Evolutionary conservation across 306 rosid species (phyloP).

Genomic region (Dalbergia cochinchinensis): DNA sequence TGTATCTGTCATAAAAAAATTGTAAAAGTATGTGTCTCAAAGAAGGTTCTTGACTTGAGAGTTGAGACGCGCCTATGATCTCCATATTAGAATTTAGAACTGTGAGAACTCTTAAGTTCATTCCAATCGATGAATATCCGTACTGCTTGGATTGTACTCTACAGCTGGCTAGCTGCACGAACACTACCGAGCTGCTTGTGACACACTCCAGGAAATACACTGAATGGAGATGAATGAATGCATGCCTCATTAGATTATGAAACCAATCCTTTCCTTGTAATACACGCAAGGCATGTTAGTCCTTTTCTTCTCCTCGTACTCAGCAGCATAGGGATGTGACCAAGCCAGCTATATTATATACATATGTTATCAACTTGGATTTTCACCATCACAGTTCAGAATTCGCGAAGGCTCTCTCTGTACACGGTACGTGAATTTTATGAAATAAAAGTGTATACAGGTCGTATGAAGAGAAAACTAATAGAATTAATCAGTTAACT

Average conservation of each 20-base stretch:
- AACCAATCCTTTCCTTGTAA: constrained; percentile 36
- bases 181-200: constrained; percentile 38
- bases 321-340: neutral
- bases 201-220: constrained; percentile 52
- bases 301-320: constrained; percentile 40
- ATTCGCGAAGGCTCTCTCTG: too few relatives aligned
- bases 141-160: constrained; percentile 32
- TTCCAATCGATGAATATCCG: constrained; percentile 9
- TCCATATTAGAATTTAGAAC: neutral
- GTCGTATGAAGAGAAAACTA: neutral
- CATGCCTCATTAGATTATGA: neutral
- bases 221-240: constrained; percentile 57
- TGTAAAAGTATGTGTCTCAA: neutral
- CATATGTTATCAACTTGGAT: neutral
- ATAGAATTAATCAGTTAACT: neutral
- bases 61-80: neutral
- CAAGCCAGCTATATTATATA: neutral
- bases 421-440: neutral
- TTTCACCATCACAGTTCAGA: neutral
- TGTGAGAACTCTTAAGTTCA: neutral
- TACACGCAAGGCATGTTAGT: constrained; percentile 52
- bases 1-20: neutral
- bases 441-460: neutral
- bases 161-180: neutral
- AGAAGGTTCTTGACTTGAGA: too few relatives aligned